Evolutionary conservation across 768 basidiomycete genomes (phyloP).

Genomic region (Agaricus subrufescens): DNA sequence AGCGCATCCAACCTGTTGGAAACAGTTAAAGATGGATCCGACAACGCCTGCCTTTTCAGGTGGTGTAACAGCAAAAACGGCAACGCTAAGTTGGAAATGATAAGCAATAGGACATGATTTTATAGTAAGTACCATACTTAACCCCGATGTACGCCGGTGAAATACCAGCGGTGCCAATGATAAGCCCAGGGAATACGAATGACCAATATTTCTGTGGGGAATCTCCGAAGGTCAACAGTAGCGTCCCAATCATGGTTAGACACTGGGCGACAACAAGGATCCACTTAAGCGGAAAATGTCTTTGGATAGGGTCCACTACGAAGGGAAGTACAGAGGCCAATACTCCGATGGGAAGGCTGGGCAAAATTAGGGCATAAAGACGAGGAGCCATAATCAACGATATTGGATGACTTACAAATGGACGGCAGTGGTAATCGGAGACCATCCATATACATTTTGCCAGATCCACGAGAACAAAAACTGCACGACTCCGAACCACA

Average conservation of each 20-base stretch:
- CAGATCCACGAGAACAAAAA: constrained; percentile 27
- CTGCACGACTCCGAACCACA: constrained; percentile 35
- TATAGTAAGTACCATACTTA: neutral
- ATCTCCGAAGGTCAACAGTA: constrained; percentile 34
- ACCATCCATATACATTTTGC: constrained; percentile 31
- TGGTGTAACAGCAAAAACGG: constrained; percentile 41
- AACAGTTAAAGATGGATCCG: constrained; percentile 48
- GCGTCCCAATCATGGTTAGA: constrained; percentile 28
- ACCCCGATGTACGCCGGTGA: constrained; percentile 31
- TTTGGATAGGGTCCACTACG: constrained; percentile 29
- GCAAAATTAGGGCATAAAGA: neutral
- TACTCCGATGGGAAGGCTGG: constrained; percentile 33
- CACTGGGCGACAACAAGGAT: constrained; percentile 35
- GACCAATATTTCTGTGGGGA: constrained; percentile 37
- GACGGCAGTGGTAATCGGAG: constrained; percentile 28
- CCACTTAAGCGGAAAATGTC: constrained; percentile 31
- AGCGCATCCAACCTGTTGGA: constrained; percentile 45
- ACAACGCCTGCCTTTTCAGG: constrained; percentile 42
- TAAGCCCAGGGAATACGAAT: constrained; percentile 40
- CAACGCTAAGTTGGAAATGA: constrained; percentile 26
- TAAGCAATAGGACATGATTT: constrained; percentile 30
- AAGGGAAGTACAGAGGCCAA: constrained; percentile 26
- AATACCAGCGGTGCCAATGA: constrained; percentile 37
- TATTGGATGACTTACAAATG: constrained; percentile 23
- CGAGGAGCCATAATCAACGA: neutral